Evolutionary conservation across 306 rosid genomes (phyloP).

Genomic region (Castanea crenata): DNA sequence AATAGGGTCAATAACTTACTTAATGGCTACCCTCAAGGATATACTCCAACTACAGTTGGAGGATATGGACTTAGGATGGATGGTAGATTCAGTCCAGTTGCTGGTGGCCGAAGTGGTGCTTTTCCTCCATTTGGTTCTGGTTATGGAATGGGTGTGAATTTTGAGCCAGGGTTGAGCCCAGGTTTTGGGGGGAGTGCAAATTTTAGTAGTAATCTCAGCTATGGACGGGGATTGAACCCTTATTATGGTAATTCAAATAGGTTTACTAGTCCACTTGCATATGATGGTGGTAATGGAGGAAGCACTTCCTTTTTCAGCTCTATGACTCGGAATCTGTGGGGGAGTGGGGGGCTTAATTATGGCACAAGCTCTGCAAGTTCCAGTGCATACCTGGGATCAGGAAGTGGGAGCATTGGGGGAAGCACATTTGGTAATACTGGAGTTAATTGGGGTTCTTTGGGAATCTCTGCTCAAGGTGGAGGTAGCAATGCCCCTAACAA

Average conservation of each 20-base stretch:
- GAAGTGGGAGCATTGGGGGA: slow-evolving; percentile 72
- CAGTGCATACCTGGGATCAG: slow-evolving; percentile 70
- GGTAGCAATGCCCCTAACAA: slow-evolving; percentile 39
- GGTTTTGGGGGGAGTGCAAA: slow-evolving; percentile 78
- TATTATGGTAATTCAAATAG: slow-evolving; percentile 74
- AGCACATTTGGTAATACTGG: slow-evolving; percentile 70
- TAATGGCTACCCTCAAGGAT: slow-evolving; percentile 82
- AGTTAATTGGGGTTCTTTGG: slow-evolving; percentile 56
- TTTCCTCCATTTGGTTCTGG: slow-evolving; percentile 79
- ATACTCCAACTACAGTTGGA: slow-evolving; percentile 66
- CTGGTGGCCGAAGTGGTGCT: slow-evolving; percentile 80
- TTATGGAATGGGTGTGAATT: slow-evolving; percentile 82
- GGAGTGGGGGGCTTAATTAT: slow-evolving; percentile 68
- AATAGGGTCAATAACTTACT: slow-evolving; percentile 83
- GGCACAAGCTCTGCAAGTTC: slow-evolving; percentile 65
- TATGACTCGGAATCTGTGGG: slow-evolving; percentile 82
- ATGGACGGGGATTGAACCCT: slow-evolving; percentile 79
- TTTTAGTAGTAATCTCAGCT: slow-evolving; percentile 62
- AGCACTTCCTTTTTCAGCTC: slow-evolving; percentile 79
- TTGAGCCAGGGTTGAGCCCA: slow-evolving; percentile 75
- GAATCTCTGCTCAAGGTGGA: slow-evolving; percentile 46
- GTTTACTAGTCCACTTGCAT: slow-evolving; percentile 59
- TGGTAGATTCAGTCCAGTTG: slow-evolving; percentile 87
- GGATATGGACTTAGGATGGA: slow-evolving; percentile 76
- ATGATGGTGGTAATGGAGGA: slow-evolving; percentile 74